These are phyloP conservation scores for Sporothrix humicola DNA, from an alignment of 2,329 filamentous ascomycete genomes.

Conservation along the genomic window DNA sequence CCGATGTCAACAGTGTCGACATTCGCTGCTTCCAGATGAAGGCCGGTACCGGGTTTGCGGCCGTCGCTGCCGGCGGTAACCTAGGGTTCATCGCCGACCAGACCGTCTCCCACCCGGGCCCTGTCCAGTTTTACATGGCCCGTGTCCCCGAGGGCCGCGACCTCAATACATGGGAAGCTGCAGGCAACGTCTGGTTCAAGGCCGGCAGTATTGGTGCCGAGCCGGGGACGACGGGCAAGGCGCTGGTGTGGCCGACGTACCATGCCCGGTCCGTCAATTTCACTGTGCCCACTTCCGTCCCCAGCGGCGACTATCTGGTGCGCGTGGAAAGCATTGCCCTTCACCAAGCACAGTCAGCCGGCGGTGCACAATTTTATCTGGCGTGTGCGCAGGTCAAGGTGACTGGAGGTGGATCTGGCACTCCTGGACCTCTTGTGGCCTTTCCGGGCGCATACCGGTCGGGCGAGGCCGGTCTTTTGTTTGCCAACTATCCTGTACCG, in stretches of 20 bases:
- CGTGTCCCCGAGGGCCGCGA: constrained; percentile 46
- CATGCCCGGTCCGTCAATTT: constrained; percentile 39
- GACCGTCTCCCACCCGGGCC: constrained; percentile 48
- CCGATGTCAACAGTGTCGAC: constrained; percentile 41
- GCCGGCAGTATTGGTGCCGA: constrained; percentile 44
- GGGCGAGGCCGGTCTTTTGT: constrained; percentile 39
- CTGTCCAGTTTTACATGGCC: constrained; percentile 48
- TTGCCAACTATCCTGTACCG: constrained; percentile 41
- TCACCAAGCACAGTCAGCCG: constrained; percentile 40
- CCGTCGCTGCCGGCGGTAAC: constrained; percentile 47
- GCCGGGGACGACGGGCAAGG: constrained; percentile 37
- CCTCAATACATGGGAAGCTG: constrained; percentile 44
- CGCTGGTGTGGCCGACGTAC: constrained; percentile 38
- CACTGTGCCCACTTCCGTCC: constrained; percentile 42
- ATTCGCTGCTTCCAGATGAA: constrained; percentile 43
- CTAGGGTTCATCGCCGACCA: constrained; percentile 50
- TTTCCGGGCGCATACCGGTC: constrained; percentile 40
- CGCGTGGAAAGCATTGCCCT: constrained; percentile 44
- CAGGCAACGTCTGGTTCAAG: constrained; percentile 49
- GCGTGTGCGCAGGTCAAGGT: constrained; percentile 42
- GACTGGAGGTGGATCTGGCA: constrained; percentile 39
- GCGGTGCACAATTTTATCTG: constrained; percentile 43
- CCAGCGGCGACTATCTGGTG: constrained; percentile 44
- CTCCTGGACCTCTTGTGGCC: constrained; percentile 34
- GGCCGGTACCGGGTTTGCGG: constrained; percentile 43